Conservation (phyloP, 495 filamentous ascomycete species). For the Aspergillus biplanus region DNA sequence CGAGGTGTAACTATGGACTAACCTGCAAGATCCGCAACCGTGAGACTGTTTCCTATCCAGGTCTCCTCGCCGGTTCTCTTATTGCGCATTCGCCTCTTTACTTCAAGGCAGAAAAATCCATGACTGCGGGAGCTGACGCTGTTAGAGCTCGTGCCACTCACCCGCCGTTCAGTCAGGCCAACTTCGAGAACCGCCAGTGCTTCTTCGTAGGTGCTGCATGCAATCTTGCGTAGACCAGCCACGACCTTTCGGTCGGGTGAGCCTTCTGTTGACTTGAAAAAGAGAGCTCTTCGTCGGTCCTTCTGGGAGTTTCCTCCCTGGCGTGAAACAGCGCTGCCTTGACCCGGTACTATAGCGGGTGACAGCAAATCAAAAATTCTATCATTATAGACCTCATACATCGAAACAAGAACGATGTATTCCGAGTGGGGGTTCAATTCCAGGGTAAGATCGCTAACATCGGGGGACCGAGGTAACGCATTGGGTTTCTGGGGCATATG, state of each 20-base stretch:
- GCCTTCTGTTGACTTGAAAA: slow-evolving; percentile 86
- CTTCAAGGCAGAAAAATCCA: slow-evolving; percentile 94
- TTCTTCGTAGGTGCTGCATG: slow-evolving; percentile 82
- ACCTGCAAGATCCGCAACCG: slow-evolving; percentile 92
- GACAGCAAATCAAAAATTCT: slow-evolving; percentile 93
- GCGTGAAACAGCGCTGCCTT: slow-evolving; percentile 46
- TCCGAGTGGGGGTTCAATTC: slow-evolving; percentile 73
- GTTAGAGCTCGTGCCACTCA: slow-evolving; percentile 89
- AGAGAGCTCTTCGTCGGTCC: slow-evolving; percentile 72
- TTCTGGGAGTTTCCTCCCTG: slow-evolving; percentile 53
- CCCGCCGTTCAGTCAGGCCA: slow-evolving; percentile 82
- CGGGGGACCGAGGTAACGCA: slow-evolving; percentile 69
- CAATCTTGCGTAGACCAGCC: slow-evolving; percentile 85
- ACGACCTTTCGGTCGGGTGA: slow-evolving; percentile 89
- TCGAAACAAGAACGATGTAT: slow-evolving; percentile 88
- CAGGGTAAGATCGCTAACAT: slow-evolving; percentile 70
- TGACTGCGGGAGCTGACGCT: slow-evolving; percentile 88
- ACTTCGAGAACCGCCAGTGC: slow-evolving; percentile 90
- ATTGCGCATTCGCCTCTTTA: slow-evolving; percentile 75
- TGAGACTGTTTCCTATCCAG: slow-evolving; percentile 82
- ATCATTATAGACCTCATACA: slow-evolving; percentile 99
- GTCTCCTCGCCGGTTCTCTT: slow-evolving; percentile 53
- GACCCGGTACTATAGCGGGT: slow-evolving; percentile 45
- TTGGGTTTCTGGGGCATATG: slow-evolving; percentile 64
- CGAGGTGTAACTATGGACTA: slow-evolving; percentile 22